A percentile compares a stretch with the other conserved stretches of the same genome.
Conservation (phyloP, 495 filamentous ascomycete genomes). For the Hypomontagnella submonticulosa region DNA sequence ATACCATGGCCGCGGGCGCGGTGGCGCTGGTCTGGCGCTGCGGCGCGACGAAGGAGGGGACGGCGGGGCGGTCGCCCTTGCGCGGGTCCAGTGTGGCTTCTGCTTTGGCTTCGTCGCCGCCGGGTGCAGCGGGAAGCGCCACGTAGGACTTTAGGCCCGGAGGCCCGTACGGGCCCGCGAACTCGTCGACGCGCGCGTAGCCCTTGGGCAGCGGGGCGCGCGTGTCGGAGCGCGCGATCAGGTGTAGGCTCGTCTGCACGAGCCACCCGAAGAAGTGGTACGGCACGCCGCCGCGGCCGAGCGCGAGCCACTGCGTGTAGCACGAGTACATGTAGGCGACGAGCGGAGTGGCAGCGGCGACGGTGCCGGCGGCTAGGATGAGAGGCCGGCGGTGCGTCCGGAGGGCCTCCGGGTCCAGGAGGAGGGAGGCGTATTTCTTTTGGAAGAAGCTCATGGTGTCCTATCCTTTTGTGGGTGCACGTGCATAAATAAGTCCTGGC, state of each 20-base stretch:
- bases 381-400: conserved; percentile 14
- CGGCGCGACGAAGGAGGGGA: conserved; percentile 46
- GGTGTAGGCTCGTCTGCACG: conserved; percentile 33
- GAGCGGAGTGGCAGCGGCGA: conserved; percentile 25
- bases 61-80: conserved; percentile 32
- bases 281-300: conserved; percentile 54
- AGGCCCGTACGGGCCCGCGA: conserved; percentile 17
- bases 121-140: neutral
- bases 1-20: neutral
- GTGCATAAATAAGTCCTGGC: no score
- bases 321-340: conserved; percentile 31
- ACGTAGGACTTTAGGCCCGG: neutral
- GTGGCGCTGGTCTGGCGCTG: conserved; percentile 47
- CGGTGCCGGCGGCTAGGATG: conserved; percentile 19
- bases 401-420: conserved; percentile 7
- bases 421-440: conserved; percentile 9
- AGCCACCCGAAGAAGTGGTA: conserved; percentile 53
- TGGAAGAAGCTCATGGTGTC: conserved; percentile 33
- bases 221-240: conserved; percentile 44
- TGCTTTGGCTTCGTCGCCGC: neutral
- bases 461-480: neutral
- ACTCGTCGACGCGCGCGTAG: conserved; percentile 19
- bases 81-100: neutral
- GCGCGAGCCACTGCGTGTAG: conserved; percentile 49
- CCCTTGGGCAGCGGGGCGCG: conserved; percentile 31